Conservation (phyloP, 495 filamentous ascomycete genomes). For the Tuber magnatum region DNA sequence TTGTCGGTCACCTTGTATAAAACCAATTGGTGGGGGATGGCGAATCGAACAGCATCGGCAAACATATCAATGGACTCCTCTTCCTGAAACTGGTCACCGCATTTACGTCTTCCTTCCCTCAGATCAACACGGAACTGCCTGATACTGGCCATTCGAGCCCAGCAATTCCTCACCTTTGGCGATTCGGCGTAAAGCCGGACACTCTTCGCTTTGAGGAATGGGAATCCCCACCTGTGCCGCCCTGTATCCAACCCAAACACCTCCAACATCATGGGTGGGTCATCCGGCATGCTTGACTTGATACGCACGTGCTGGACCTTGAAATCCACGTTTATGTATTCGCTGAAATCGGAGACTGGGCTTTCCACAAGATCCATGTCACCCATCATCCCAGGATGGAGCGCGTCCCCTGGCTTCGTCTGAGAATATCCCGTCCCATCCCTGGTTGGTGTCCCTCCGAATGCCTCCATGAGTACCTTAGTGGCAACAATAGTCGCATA, state of each 20-base stretch:
- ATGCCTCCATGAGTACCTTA: slow-evolving; percentile 66
- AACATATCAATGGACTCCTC: slow-evolving; percentile 80
- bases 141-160: slow-evolving; percentile 77
- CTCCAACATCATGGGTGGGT: slow-evolving; percentile 86
- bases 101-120: slow-evolving; percentile 64
- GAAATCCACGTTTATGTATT: slow-evolving; percentile 74
- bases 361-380: slow-evolving; percentile 25
- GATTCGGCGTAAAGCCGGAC: slow-evolving; percentile 77
- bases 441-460: slow-evolving; percentile 44
- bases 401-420: slow-evolving; percentile 11
- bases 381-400: slow-evolving; percentile 8
- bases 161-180: slow-evolving; percentile 69
- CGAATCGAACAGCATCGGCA: slow-evolving; percentile 76
- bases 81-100: slow-evolving; percentile 54
- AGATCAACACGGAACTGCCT: slow-evolving; percentile 73
- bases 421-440: slow-evolving; percentile 31
- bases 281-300: slow-evolving; percentile 76
- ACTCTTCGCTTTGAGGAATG: slow-evolving; percentile 67
- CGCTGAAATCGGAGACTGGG: slow-evolving; percentile 39
- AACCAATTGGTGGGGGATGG: slow-evolving; percentile 89
- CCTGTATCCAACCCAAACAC: slow-evolving; percentile 72
- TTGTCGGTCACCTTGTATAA: slow-evolving; percentile 91
- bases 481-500: slow-evolving; percentile 80
- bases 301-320: slow-evolving; percentile 73
- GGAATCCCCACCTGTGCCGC: slow-evolving; percentile 73